Conservation (phyloP, 495 filamentous ascomycete genomes). For the Hypomontagnella monticulosa region DNA sequence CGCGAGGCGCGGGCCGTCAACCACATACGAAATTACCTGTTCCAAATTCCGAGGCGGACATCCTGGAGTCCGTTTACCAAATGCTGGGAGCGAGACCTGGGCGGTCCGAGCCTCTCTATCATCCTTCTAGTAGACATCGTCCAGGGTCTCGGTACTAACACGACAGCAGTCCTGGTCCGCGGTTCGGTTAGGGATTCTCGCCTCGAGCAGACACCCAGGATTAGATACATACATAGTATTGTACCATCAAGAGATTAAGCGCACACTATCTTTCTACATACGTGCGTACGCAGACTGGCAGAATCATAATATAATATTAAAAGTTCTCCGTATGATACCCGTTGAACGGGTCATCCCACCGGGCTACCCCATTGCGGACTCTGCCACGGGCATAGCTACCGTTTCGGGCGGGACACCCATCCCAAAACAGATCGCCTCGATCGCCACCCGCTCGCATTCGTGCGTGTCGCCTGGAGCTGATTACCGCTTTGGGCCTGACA, state of each 20-base stretch:
- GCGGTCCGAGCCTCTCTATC: constrained; percentile 19
- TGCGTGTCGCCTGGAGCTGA: constrained; percentile 7
- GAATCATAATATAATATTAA: no score
- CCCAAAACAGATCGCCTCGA: constrained; percentile 18
- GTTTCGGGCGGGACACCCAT: constrained; percentile 11
- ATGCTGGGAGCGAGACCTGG: background rate
- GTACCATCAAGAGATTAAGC: background rate
- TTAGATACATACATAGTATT: no score
- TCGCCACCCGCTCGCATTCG: constrained; percentile 15
- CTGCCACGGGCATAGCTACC: constrained; percentile 19
- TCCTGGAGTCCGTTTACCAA: constrained; percentile 4
- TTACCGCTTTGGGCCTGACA: constrained; percentile 24
- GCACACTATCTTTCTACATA: no score
- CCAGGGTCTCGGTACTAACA: background rate
- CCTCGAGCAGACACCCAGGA: background rate
- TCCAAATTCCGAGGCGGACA: constrained; percentile 8
- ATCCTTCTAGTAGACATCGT: constrained; percentile 4
- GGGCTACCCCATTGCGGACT: constrained; percentile 24
- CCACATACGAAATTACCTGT: background rate
- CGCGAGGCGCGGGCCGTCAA: background rate
- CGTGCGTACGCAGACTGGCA: no score
- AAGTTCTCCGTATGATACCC: no score
- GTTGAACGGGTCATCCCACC: constrained; percentile 11
- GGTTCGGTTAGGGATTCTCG: background rate
- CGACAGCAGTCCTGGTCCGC: background rate